Conservation (phyloP, 129 eudicot genomes). For the Glebionis coronaria region DNA sequence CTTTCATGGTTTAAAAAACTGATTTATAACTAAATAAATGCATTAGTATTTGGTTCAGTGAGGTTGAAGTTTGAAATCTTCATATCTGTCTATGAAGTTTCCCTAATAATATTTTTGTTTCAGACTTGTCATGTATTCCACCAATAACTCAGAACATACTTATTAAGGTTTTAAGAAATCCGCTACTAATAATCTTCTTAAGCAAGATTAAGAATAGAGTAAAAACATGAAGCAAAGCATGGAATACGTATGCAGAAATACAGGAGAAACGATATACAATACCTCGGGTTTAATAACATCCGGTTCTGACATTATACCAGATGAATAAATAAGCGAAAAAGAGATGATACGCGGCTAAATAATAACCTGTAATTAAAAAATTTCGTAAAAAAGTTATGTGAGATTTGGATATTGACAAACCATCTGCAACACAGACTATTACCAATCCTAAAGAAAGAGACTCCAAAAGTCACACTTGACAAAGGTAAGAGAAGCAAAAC, state of each 20-base stretch:
- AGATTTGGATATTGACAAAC: constrained; percentile 8
- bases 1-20: constrained; percentile 9
- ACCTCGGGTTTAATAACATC: constrained; percentile 45
- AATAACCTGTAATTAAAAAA: constrained; percentile 25
- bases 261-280: constrained; percentile 14
- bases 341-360: background rate
- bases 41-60: background rate
- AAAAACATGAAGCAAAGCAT: background rate
- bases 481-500: too few relatives aligned
- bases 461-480: too few relatives aligned
- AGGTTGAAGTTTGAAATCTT: background rate
- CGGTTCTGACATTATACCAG: constrained; percentile 44
- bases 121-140: constrained; percentile 2
- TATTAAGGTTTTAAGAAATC: background rate
- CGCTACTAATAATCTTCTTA: too few relatives aligned
- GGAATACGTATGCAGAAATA: constrained; percentile 9
- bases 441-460: too few relatives aligned
- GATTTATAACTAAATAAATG: background rate
- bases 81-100: background rate
- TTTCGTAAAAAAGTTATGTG: background rate
- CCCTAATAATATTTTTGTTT: constrained; percentile 4
- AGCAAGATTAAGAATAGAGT: background rate
- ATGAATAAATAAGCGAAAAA: constrained; percentile 6
- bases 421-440: too few relatives aligned
- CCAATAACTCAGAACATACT: background rate